A percentile compares a stretch with the other conserved stretches of the same genome.
Conservation (phyloP, 345 rosid genomes). For the Viola odorata region DNA sequence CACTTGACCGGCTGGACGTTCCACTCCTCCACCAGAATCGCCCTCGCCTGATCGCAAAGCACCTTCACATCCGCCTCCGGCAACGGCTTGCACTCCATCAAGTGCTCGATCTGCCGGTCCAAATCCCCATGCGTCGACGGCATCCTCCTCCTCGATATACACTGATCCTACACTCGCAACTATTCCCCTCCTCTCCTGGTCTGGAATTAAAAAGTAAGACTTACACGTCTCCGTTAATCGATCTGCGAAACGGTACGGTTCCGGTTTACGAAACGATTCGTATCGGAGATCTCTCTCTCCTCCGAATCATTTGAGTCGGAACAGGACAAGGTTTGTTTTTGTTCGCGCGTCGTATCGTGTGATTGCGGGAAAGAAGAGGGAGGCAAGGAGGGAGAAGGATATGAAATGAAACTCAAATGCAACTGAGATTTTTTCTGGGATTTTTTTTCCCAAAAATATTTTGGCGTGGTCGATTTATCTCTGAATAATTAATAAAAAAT, state of each 20-base stretch:
- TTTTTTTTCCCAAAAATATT: no score
- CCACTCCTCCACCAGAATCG: constrained; percentile 97
- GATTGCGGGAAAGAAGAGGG: neutral
- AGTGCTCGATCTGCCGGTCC: constrained; percentile 94
- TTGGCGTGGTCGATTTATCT: no score
- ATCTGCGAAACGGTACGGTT: constrained; percentile 9
- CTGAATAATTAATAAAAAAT: neutral
- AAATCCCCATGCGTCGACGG: constrained; percentile 91
- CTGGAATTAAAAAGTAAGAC: neutral
- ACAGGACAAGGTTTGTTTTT: neutral
- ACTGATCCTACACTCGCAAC: neutral
- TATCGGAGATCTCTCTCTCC: constrained; percentile 17
- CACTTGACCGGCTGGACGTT: constrained; percentile 99
- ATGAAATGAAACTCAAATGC: constrained; percentile 41
- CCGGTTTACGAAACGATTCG: constrained; percentile 15
- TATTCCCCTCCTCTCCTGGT: neutral
- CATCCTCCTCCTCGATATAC: constrained; percentile 33
- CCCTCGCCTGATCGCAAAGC: constrained; percentile 93
- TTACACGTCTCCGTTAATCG: neutral
- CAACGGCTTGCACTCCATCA: constrained; percentile 94
- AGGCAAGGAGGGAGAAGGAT: neutral
- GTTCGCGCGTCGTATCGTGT: neutral
- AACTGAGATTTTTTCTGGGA: constrained; percentile 21
- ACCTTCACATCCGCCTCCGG: constrained; percentile 85
- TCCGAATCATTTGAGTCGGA: neutral